A percentile compares a stretch with the other conserved stretches of the same genome.
These are phyloP conservation scores for Fabrea salina DNA, from an alignment of 169 alveolate genomes.

Conservation along the genomic window DNA sequence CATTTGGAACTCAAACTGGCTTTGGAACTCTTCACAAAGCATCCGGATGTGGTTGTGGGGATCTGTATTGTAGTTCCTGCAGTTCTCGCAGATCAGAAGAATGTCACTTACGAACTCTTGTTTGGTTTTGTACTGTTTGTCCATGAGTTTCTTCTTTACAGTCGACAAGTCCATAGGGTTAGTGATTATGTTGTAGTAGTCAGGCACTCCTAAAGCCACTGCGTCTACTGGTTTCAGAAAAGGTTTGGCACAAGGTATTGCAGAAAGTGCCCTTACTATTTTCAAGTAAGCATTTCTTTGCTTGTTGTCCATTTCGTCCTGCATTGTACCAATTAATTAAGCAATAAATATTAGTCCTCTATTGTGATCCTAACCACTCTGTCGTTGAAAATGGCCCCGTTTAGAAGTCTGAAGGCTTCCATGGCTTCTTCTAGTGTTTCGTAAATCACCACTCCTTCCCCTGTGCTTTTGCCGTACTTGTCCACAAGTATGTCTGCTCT, in stretches of 20 bases:
- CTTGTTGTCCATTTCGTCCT: slow-evolving; percentile 33
- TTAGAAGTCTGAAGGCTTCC: background rate
- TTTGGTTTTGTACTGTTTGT: background rate
- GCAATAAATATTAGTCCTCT: no score
- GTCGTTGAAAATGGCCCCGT: slow-evolving; percentile 34
- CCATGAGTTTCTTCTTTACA: slow-evolving; percentile 37
- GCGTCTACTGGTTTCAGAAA: slow-evolving; percentile 51
- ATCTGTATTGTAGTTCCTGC: slow-evolving; percentile 57
- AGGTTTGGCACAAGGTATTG: slow-evolving; percentile 19
- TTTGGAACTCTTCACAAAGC: slow-evolving; percentile 28
- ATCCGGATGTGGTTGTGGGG: slow-evolving; percentile 15
- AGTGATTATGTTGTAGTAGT: slow-evolving; percentile 44
- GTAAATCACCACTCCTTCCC: slow-evolving; percentile 31
- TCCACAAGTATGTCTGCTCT: slow-evolving; percentile 29
- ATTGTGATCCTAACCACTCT: background rate
- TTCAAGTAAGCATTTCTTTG: background rate
- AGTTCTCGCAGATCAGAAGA: slow-evolving; percentile 65
- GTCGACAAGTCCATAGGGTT: slow-evolving; percentile 61
- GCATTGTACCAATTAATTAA: no score
- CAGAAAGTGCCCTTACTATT: background rate
- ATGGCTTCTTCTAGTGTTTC: slow-evolving; percentile 22
- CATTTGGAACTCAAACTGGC: slow-evolving; percentile 20
- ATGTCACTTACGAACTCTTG: slow-evolving; percentile 49
- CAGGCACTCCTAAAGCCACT: slow-evolving; percentile 43
- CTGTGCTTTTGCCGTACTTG: slow-evolving; percentile 23